Base-by-base conservation (phyloP, 1,284 basidiomycete species). In the Cryptococcus wingfieldii region DNA sequence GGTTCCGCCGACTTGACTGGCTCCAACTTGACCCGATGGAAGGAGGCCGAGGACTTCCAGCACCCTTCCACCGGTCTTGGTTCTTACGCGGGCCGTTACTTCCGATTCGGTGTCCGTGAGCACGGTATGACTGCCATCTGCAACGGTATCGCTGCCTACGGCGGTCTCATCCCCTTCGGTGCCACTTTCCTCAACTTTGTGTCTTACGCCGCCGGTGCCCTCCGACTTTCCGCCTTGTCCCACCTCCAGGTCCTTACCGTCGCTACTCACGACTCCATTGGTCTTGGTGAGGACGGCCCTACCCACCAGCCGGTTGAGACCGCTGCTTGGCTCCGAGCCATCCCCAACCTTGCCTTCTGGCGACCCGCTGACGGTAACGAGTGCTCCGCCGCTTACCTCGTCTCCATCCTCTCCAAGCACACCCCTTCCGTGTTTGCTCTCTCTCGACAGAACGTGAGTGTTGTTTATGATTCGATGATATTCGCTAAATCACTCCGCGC, bases 81-180 rank as follows among this genome's bases (percentile, higher is more conserved):
- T 60, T 82, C 78, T 64, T 96, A 92, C 78, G 79, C 84, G 59
- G 93, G 93, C 58, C 89, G 87, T 53, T 96, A 97, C 78, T 85
- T 97, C 76, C 89, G 91, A 56, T 97, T 89, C 79, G 93, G 93
- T 85, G 92, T 97, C 58, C 90, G 93, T 79, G 93, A 97, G 79
- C 93, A 97, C 78, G 93, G 83, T 69, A 97, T 97, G 93, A 90
- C 88, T 70, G 93, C 93, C 61, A 91, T 96, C 72, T 90, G 87
- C 70, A 95, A 95, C 77, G 91, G 91, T 77, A 77, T 95, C 61
- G 78, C 81, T 64, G 91, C 90, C 16, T 95, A 93, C 77, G 89
- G 89, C 55, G 76, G 74, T 72, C 85, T 91, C 67, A 83, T 91
- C 63, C 90, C 89, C 49, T 91, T 89, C 79, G 84, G 86, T 63